Percentiles rank a stretch among this genome's conserved stretches.
Conservation (phyloP, 169 alveolate genomes). For the Plasmodium cynomolgi region DNA sequence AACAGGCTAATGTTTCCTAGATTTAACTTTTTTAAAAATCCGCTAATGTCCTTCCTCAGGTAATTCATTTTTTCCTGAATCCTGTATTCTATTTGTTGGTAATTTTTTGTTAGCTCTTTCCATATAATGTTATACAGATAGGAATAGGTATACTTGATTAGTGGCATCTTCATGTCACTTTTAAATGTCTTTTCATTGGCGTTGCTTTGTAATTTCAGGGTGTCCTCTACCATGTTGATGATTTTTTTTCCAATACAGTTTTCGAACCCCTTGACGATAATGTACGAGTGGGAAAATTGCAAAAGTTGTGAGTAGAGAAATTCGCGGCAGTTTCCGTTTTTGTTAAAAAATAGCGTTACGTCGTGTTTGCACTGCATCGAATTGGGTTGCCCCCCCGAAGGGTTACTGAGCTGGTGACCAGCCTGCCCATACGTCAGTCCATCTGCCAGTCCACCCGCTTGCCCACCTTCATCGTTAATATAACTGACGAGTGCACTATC, state of each 20-base stretch:
- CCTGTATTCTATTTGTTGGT: conserved; percentile 52
- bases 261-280: conserved; percentile 71
- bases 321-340: conserved; percentile 25
- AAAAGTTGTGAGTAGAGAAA: conserved; percentile 25
- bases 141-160: conserved; percentile 50
- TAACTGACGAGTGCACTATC: background rate
- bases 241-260: conserved; percentile 71
- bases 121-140: conserved; percentile 45
- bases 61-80: conserved; percentile 58
- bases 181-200: conserved; percentile 7
- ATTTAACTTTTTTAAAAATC: conserved; percentile 23
- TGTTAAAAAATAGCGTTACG: conserved; percentile 19
- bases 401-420: background rate
- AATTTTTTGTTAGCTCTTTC: conserved; percentile 60
- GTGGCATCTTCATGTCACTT: conserved; percentile 32
- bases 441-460: background rate
- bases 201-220: conserved; percentile 45
- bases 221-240: conserved; percentile 44
- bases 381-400: background rate
- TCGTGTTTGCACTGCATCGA: conserved; percentile 12
- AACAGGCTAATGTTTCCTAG: conserved; percentile 40
- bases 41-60: conserved; percentile 38
- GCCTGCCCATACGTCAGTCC: background rate
- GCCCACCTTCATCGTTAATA: background rate
- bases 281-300: conserved; percentile 38